Evolutionary conservation across 139 green algal species (phyloP).

Genomic region (Pseudopediastrum boryanum): DNA sequence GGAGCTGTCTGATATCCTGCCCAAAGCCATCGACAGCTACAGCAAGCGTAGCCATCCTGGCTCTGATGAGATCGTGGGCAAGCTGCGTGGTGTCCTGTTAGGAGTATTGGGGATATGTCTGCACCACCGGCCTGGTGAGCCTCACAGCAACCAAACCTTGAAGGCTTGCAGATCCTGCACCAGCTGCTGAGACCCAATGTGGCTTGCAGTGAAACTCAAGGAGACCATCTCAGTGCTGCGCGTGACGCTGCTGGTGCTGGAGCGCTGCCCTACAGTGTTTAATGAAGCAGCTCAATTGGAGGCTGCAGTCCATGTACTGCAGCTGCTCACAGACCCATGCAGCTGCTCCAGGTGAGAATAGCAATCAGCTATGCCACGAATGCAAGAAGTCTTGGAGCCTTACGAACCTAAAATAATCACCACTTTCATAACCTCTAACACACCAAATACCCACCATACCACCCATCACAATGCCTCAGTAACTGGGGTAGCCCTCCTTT

Average conservation of each 20-base stretch:
- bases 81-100: slow-evolving; percentile 24
- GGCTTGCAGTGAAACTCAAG: not conserved
- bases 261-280: not conserved
- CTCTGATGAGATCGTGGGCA: slow-evolving; percentile 12
- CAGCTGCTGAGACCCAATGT: not conserved
- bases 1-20: slow-evolving; percentile 22
- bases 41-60: slow-evolving; percentile 2
- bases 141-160: not conserved
- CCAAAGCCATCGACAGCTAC: slow-evolving; percentile 12
- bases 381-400: no score
- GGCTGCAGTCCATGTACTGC: not conserved
- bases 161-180: not conserved
- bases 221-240: no score
- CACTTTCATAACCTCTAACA: no score
- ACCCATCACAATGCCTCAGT: no score
- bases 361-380: no score
- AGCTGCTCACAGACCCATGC: no score
- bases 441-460: no score
- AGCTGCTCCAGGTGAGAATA: no score
- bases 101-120: slow-evolving; percentile 10
- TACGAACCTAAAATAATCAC: no score
- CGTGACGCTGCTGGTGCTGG: no score
- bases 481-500: no score
- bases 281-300: not conserved
- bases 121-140: slow-evolving; percentile 1